phyloP scores from a whole-genome alignment of 2,329 filamentous ascomycete genomes.

The Septoria petroselini region DNA sequence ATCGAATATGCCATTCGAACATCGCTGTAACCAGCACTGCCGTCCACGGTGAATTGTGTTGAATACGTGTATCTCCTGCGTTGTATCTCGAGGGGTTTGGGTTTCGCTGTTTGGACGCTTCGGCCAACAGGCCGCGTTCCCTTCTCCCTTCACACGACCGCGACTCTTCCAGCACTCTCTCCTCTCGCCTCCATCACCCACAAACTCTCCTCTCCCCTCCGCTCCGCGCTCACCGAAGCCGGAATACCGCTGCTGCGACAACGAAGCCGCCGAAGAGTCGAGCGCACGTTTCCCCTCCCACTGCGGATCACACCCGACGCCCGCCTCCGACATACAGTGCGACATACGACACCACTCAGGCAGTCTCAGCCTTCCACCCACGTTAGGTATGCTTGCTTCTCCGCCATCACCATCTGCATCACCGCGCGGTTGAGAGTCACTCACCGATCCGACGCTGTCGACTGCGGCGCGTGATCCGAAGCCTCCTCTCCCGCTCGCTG shows the following conservation, averaged over 20 bases:
- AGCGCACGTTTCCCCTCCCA: slow-evolving; percentile 5
- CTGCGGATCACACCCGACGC: slow-evolving; percentile 5
- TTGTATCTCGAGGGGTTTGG: not conserved
- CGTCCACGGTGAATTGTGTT: not conserved
- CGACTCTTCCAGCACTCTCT: not conserved
- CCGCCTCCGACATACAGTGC: slow-evolving; percentile 13
- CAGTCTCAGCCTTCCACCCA: slow-evolving; percentile 20
- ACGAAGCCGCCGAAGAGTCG: slow-evolving; percentile 12
- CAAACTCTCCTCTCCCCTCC: slow-evolving; percentile 1
- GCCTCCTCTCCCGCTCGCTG: not conserved
- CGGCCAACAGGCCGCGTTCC: not conserved
- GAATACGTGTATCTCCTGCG: not conserved
- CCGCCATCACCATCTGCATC: not conserved
- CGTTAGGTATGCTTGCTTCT: slow-evolving; percentile 16
- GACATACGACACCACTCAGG: slow-evolving; percentile 18
- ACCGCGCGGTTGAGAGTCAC: not conserved
- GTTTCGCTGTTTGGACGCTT: too few species aligned
- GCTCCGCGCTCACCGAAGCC: slow-evolving; percentile 18
- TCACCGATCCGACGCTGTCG: not conserved
- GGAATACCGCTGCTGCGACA: slow-evolving; percentile 14
- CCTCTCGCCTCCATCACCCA: not conserved
- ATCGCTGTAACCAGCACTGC: not conserved
- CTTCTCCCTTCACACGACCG: not conserved
- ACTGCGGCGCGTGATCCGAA: not conserved
- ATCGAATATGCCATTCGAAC: too few species aligned